Evolutionary conservation across 805 yeast genomes (phyloP).

Genomic region (Debaryomyces tyrocola): DNA sequence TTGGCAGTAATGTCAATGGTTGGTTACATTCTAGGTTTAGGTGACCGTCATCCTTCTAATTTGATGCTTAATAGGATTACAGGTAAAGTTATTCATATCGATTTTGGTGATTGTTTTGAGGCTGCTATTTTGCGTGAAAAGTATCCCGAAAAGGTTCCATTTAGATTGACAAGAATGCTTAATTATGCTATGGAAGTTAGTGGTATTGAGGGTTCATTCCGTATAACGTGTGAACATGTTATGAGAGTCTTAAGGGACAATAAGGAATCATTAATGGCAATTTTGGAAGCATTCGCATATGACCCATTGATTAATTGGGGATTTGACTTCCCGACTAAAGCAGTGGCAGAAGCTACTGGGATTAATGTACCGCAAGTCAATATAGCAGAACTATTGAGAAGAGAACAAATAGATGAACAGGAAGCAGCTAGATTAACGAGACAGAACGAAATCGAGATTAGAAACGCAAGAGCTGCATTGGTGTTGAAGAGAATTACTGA

Average conservation of each 20-base stretch:
- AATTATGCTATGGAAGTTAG: slow-evolving; percentile 99
- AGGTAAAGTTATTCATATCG: slow-evolving; percentile 95
- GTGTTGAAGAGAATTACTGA: slow-evolving; percentile 89
- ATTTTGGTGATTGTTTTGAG: slow-evolving; percentile 98
- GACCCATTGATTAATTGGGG: slow-evolving; percentile 99
- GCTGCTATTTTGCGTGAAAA: slow-evolving; percentile 96
- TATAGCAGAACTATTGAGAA: slow-evolving; percentile 67
- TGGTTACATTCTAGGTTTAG: slow-evolving; percentile 93
- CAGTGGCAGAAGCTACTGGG: slow-evolving; percentile 73
- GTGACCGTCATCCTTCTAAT: slow-evolving; percentile 97
- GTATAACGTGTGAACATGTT: slow-evolving; percentile 95
- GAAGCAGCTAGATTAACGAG: slow-evolving; percentile 71
- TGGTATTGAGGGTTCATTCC: slow-evolving; percentile 96
- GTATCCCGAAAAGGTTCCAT: slow-evolving; percentile 97
- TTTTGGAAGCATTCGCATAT: slow-evolving; percentile 95
- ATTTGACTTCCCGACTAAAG: slow-evolving; percentile 84
- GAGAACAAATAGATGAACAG: slow-evolving; percentile 73
- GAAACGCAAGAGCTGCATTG: slow-evolving; percentile 88
- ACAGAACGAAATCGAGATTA: slow-evolving; percentile 68
- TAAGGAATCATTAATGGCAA: slow-evolving; percentile 96
- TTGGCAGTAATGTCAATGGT: slow-evolving; percentile 99
- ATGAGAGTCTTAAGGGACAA: slow-evolving; percentile 93
- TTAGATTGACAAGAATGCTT: slow-evolving; percentile 93
- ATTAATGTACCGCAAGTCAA: slow-evolving; percentile 65
- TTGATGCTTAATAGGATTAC: slow-evolving; percentile 92